Base-by-base conservation (phyloP, 495 filamentous ascomycete species). In the Platismatia glauca region DNA sequence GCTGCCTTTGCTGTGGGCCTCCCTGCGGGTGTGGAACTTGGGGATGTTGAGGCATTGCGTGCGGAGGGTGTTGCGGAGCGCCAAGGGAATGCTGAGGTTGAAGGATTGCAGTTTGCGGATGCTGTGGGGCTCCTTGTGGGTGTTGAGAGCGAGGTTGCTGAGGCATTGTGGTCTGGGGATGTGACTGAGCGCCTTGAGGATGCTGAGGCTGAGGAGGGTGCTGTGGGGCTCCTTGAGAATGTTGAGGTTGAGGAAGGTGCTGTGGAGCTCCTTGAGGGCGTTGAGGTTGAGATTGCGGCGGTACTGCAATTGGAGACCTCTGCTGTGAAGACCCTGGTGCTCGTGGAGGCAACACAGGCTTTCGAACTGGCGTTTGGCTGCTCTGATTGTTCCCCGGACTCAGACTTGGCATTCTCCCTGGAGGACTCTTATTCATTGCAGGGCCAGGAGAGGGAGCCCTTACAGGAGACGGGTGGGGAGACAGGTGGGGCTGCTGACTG, bases 401-500 rank as follows among this genome's bases (percentile, higher is more conserved):
- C 41, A 38, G 43, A 29, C 34, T 41, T 20, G 46, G 59, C 48
- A 33, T 61, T 11, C 7, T 24, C 12, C n/a, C 34, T 61, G 34
- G 22, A 11, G 24, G 27, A 38, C 13, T 24, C 48, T 61, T 50
- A 20, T 61, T 39, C 34, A 2, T 39, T 27, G 24, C 46, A 6
- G 59, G 22, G 33, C 31, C 13, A 41, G 46, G 34, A 39, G 46
- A 35, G 20, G n/a, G 46, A 27, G 1, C 35, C 16, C 43, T 48
- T 39, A 22, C 15, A 27, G 46, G 34, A 33, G 27, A 35, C 22
- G 22, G 31, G n/a, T 33, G 27, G 0, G 43, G 58, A 60, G 39
- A 46, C n/a, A 39, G 58, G 7, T 48, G n/a, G 8, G 44, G 22
- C n/a, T 60, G 59, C 34, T 35, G 33, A 60, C 24, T 29, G n/a